Evolutionary conservation across 2,329 filamentous ascomycete species (phyloP), one percentile per base, ranked within the genome.

Genomic region (Neonectria coccinea): DNA sequence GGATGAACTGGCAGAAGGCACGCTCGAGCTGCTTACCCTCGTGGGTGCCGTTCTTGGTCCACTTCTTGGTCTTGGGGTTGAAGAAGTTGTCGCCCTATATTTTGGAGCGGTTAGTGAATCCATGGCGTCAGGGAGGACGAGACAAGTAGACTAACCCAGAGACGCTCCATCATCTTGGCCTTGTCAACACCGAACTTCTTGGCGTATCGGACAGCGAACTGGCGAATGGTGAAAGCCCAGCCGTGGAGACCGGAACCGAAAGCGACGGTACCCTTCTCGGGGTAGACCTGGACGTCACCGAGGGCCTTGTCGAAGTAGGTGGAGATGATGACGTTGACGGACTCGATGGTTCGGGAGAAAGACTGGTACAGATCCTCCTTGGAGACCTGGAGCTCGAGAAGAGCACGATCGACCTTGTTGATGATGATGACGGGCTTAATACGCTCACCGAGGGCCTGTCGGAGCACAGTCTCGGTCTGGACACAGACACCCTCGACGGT

Each of bases 151-250:
- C 89, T 83, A 84, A 93, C 91, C 96, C 96, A 99, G 76, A 99
- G 93, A 91, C 96, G 94, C 88, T 97, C 93, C 92, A 98, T 97
- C 96, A 99, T 97, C 93, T 98, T 98, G 87, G 91, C 92, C 84
- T 94, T 94, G 91, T 99, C 95, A 77, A 99, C 96, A 92, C 96
- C 96, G 79, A 99, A 99, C 87, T 99, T 99, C 94, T 98, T 98
- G 85, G 95, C 92, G 84, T 99, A 99, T 79, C 91, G 90, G 80
- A 89, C 83, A 76, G 96, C 96, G 84, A 99, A 99, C 85, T 99
- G 96, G 80, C 96, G 93, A 86, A 98, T 86, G 79, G 96, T 99
- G 91, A 99, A 99, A 79, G 94, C 95, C 96, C 96, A 99, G 84
- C 96, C 96, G 88, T 99, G 96, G 71, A 98, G 94, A 92, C 95